A percentile compares a stretch with the other conserved stretches of the same genome.
Conservation (phyloP, 2,329 filamentous ascomycete genomes). For the Colletotrichum spaethianum region DNA sequence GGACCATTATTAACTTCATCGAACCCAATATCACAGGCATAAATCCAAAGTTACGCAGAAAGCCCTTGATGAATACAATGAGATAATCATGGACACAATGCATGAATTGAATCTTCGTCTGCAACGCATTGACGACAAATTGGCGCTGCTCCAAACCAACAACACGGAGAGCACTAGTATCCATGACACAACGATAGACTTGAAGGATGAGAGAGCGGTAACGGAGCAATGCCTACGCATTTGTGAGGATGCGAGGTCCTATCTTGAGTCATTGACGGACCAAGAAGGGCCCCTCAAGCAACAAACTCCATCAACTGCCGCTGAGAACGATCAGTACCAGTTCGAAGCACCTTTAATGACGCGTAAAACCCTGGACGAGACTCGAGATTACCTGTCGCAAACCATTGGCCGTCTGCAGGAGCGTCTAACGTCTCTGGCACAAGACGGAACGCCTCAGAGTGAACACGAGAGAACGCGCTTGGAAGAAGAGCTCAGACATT, state of each 20-base stretch:
- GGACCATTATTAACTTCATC: background rate
- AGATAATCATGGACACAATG: conserved; percentile 54
- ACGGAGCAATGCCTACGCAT: conserved; percentile 56
- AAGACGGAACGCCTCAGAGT: conserved; percentile 42
- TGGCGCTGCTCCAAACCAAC: conserved; percentile 43
- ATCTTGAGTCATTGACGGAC: conserved; percentile 51
- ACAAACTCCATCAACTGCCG: background rate
- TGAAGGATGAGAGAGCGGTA: conserved; percentile 54
- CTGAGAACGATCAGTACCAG: conserved; percentile 9
- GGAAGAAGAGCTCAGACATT: conserved; percentile 52
- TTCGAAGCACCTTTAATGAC: conserved; percentile 53
- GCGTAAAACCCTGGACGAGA: conserved; percentile 49
- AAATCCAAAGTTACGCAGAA: conserved; percentile 49
- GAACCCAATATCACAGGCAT: conserved; percentile 44
- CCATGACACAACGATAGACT: conserved; percentile 46
- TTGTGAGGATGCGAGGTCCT: conserved; percentile 54
- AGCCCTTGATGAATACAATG: conserved; percentile 53
- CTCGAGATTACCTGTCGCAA: conserved; percentile 49
- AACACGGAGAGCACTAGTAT: conserved; percentile 30
- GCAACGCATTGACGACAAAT: conserved; percentile 53
- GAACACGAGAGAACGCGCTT: conserved; percentile 49
- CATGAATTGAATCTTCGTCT: conserved; percentile 53
- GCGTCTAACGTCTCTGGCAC: conserved; percentile 48
- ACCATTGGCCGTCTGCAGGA: conserved; percentile 51
- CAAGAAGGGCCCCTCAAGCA: conserved; percentile 42